phyloP scores from a whole-genome alignment of 805 yeast species.

The Candida golubevii region DNA sequence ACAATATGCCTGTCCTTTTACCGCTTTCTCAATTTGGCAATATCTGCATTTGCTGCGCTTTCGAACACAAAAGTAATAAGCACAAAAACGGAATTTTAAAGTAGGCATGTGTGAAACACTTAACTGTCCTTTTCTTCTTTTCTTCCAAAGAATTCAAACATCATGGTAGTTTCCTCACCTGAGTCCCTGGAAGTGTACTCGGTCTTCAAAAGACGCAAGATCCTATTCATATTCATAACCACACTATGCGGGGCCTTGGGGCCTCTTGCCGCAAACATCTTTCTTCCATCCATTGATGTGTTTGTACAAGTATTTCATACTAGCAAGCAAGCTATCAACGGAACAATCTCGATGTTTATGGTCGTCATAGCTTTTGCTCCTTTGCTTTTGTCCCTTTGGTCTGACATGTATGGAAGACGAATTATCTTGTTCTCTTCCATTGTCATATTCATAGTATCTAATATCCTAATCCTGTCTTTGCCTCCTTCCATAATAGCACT shows the following conservation, averaged over 20 bases:
- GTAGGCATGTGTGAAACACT: not conserved
- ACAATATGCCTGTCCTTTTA: too few species aligned
- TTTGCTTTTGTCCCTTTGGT: conserved; percentile 50
- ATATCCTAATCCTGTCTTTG: conserved; percentile 26
- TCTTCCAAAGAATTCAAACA: not conserved
- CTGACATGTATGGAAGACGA: conserved; percentile 49
- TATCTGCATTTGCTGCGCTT: too few species aligned
- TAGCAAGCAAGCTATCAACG: conserved; percentile 44
- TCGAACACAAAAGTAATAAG: not conserved
- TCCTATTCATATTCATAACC: conserved; percentile 35
- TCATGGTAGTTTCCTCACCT: not conserved
- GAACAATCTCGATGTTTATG: conserved; percentile 57
- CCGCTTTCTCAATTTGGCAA: too few species aligned
- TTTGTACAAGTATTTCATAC: conserved; percentile 38
- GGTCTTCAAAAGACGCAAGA: conserved; percentile 10
- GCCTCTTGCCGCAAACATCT: conserved; percentile 54
- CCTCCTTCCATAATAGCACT: conserved; percentile 29
- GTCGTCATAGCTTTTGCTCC: conserved; percentile 53
- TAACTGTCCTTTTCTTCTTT: not conserved
- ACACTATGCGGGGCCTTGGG: conserved; percentile 52
- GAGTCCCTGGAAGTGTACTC: conserved; percentile 4
- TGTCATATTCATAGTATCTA: conserved; percentile 24
- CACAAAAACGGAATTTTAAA: not conserved
- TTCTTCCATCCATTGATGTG: conserved; percentile 50
- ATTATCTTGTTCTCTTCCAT: conserved; percentile 26